phyloP scores from a whole-genome alignment of 208 protist species.

The Trichomonas gallinae region DNA sequence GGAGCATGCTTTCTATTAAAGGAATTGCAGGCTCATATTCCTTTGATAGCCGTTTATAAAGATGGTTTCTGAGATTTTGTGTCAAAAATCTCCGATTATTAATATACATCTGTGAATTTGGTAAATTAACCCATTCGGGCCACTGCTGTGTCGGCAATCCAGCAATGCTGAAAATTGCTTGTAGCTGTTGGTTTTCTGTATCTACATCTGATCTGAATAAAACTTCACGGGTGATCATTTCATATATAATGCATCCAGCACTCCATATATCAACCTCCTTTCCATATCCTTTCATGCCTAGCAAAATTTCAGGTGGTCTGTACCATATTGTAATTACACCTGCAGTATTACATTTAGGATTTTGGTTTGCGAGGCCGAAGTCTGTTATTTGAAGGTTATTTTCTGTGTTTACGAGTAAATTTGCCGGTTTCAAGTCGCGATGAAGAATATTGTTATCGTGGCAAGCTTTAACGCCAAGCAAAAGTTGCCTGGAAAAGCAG shows the following conservation, averaged over 20 bases:
- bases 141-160: neutral
- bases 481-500: neutral
- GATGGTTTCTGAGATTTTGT: neutral
- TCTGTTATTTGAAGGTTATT: neutral
- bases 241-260: neutral
- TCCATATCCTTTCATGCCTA: neutral
- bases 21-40: neutral
- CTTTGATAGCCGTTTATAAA: neutral
- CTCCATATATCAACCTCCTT: conserved; percentile 15
- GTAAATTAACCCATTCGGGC: neutral
- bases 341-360: neutral
- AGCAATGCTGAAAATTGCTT: neutral
- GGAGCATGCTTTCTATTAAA: neutral
- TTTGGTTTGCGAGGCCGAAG: neutral
- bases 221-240: conserved; percentile 24
- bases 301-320: neutral
- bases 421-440: conserved; percentile 21
- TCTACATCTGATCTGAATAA: neutral
- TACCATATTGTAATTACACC: conserved; percentile 22
- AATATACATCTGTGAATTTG: neutral
- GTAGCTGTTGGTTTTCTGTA: neutral
- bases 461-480: neutral
- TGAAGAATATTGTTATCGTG: neutral
- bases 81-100: neutral
- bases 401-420: neutral